Conservation (phyloP, 2,329 filamentous ascomycete species). For the Ceratocystis colombiana region DNA sequence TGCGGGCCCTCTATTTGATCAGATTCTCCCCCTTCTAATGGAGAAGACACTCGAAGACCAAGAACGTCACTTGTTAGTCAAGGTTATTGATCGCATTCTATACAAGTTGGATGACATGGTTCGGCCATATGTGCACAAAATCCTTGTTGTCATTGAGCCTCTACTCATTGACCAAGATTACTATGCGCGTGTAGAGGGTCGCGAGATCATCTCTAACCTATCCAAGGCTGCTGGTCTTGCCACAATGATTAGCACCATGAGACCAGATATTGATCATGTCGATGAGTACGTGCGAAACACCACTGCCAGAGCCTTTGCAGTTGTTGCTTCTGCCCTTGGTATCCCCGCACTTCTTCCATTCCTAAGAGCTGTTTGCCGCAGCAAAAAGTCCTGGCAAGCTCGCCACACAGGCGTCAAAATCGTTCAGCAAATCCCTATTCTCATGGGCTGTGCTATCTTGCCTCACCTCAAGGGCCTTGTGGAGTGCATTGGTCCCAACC, state of each 20-base stretch:
- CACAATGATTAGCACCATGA: constrained; percentile 99
- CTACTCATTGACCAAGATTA: constrained; percentile 98
- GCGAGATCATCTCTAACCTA: constrained; percentile 97
- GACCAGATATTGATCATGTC: constrained; percentile 95
- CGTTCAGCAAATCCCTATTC: constrained; percentile 93
- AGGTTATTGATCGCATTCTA: constrained; percentile 95
- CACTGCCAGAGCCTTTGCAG: constrained; percentile 90
- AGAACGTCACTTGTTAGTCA: constrained; percentile 94
- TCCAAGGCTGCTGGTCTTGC: constrained; percentile 93
- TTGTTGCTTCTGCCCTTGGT: constrained; percentile 89
- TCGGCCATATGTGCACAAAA: constrained; percentile 94
- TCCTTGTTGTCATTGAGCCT: constrained; percentile 97
- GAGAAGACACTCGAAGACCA: constrained; percentile 97
- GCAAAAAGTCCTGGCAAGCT: constrained; percentile 98
- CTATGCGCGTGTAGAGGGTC: constrained; percentile 93
- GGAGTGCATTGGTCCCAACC: constrained; percentile 88
- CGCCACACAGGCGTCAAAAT: constrained; percentile 98
- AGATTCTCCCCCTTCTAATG: constrained; percentile 94
- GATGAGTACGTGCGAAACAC: constrained; percentile 98
- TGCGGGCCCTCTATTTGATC: constrained; percentile 87
- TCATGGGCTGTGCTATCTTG: constrained; percentile 95
- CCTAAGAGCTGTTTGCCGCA: constrained; percentile 86
- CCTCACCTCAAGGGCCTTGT: constrained; percentile 93
- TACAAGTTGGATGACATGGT: constrained; percentile 98
- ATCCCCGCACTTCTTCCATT: constrained; percentile 94